A percentile compares a stretch with the other conserved stretches of the same genome.
Conservation (phyloP, 2,329 filamentous ascomycete species). For the Lomentospora prolificans region DNA sequence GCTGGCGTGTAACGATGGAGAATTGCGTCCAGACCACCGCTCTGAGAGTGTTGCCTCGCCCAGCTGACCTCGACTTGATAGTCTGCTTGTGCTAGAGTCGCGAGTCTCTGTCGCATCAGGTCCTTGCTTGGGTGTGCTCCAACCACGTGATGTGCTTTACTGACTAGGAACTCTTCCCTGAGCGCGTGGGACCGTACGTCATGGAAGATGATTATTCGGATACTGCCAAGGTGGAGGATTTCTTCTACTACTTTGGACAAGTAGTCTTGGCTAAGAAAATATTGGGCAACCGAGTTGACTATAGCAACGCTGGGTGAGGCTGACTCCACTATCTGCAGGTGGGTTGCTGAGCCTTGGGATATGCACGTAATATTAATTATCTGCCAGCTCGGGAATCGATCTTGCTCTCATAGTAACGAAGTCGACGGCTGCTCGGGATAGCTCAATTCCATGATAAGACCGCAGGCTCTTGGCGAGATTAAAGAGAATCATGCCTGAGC, state of each 20-base stretch:
- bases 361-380: slow-evolving; percentile 9
- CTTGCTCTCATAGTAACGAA: slow-evolving; percentile 14
- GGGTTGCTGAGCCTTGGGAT: background rate
- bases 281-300: slow-evolving; percentile 20
- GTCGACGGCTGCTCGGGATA: slow-evolving; percentile 13
- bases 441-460: slow-evolving; percentile 20
- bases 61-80: too few relatives aligned
- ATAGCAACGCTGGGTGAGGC: slow-evolving; percentile 14
- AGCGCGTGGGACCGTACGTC: slow-evolving; percentile 15
- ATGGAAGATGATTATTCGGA: slow-evolving; percentile 12
- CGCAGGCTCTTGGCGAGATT: slow-evolving; percentile 15
- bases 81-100: too few relatives aligned
- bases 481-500: slow-evolving; percentile 22
- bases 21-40: too few relatives aligned
- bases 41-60: too few relatives aligned
- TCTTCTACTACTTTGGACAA: slow-evolving; percentile 12
- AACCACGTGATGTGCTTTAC: slow-evolving; percentile 4
- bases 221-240: slow-evolving; percentile 6
- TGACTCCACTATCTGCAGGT: slow-evolving; percentile 11
- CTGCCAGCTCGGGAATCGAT: slow-evolving; percentile 7
- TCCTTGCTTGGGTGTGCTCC: too few relatives aligned
- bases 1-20: too few relatives aligned
- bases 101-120: too few relatives aligned
- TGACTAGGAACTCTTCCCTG: slow-evolving; percentile 12
- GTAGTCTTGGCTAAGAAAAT: slow-evolving; percentile 19